A percentile compares a stretch with the other conserved stretches of the same genome.
These are phyloP conservation scores for Trifolium subterraneum DNA, from an alignment of 306 rosid species.

Conservation along the genomic window DNA sequence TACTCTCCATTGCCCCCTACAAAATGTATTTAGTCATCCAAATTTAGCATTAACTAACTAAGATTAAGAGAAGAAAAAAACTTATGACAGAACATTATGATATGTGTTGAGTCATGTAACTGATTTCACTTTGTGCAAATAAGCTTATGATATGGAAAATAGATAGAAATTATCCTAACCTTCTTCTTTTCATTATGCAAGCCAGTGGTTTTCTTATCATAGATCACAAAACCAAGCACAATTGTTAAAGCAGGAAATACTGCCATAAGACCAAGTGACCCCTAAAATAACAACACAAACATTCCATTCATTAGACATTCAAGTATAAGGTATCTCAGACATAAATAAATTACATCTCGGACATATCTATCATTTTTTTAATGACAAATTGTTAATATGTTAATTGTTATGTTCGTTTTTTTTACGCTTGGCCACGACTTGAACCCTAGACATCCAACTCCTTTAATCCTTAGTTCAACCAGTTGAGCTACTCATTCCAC, in stretches of 20 bases:
- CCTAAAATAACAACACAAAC: constrained; percentile 44
- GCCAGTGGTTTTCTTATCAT: constrained; percentile 53
- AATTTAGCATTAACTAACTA: neutral
- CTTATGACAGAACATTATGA: neutral
- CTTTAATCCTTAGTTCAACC: too few species aligned
- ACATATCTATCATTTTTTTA: too few species aligned
- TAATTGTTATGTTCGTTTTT: too few species aligned
- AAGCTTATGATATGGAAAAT: neutral
- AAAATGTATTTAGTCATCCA: constrained; percentile 6
- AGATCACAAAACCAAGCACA: constrained; percentile 66
- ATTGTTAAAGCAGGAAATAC: constrained; percentile 59
- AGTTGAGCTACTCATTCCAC: too few species aligned
- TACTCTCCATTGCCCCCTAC: constrained; percentile 49
- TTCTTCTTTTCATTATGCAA: constrained; percentile 45
- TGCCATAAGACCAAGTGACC: constrained; percentile 69
- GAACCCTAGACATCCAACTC: too few species aligned
- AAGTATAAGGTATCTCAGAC: too few species aligned
- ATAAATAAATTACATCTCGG: too few species aligned
- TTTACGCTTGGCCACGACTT: too few species aligned
- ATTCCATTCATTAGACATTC: neutral
- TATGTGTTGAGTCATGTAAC: neutral
- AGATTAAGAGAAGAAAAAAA: neutral
- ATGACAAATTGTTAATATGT: too few species aligned
- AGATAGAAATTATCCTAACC: constrained; percentile 45
- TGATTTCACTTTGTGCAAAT: neutral